Conservation (phyloP, 768 basidiomycete genomes). For the Boletus subcaerulescens region DNA sequence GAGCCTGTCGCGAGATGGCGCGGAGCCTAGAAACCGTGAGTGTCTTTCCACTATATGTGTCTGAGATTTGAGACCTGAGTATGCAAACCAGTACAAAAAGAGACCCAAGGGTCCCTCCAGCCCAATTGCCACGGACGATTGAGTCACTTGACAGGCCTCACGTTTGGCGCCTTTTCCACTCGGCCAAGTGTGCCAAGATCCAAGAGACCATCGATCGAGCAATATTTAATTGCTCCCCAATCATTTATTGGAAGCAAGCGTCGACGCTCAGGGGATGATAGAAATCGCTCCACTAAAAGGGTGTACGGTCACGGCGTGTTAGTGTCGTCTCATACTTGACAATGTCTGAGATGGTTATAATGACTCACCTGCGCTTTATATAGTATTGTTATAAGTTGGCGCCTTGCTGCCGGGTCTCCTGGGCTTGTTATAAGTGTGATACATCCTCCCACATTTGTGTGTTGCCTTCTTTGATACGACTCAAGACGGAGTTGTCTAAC, state of each 20-base stretch:
- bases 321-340: constrained; percentile 17
- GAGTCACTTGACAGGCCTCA: constrained; percentile 60
- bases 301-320: constrained; percentile 9
- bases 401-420: background rate
- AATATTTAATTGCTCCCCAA: constrained; percentile 33
- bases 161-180: constrained; percentile 26
- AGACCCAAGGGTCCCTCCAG: constrained; percentile 40
- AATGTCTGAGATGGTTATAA: background rate
- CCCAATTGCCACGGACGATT: constrained; percentile 47
- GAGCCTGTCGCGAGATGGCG: constrained; percentile 82
- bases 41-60: background rate
- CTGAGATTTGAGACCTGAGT: constrained; percentile 19
- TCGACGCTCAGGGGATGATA: constrained; percentile 26
- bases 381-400: constrained; percentile 17
- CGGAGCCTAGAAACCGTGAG: constrained; percentile 79
- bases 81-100: constrained; percentile 54
- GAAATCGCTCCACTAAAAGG: constrained; percentile 23
- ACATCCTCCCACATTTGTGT: too few species aligned
- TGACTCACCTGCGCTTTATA: constrained; percentile 14
- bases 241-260: constrained; percentile 23
- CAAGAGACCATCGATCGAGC: constrained; percentile 36
- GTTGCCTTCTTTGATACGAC: background rate
- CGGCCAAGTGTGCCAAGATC: constrained; percentile 18
- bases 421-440: background rate
- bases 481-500: background rate